Base-by-base conservation (phyloP, 2,329 filamentous ascomycete species). In the Paecilomyces fulvus region DNA sequence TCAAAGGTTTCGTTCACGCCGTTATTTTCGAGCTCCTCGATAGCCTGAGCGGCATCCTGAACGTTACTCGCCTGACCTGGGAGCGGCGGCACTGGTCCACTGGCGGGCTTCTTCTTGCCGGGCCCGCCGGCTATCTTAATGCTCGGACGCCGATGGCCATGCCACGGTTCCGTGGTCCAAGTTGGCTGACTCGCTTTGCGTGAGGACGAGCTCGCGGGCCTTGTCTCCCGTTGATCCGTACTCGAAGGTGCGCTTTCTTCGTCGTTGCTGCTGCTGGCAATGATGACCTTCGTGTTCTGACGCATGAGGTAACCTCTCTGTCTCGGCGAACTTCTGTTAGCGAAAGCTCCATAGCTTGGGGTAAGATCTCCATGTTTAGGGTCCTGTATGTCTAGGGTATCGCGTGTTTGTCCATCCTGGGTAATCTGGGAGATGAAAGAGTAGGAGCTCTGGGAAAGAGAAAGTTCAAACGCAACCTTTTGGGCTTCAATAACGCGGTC, bases 291-390 rank as follows among this genome's bases (percentile, higher is more conserved):
- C 3, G 92, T 97, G 75, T 97, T 99, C 67, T 99, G 92, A 67
- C 94, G 86, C 92, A 97, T 99, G 50, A 97, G 81, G 69, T 99
- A 99, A 56, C 94, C 94, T 78, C 95, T 92, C 92, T 96, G 88
- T 84, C 80, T 80, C 64, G 74, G 79, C 65, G 76, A 67, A 68
- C 73, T 80, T 67, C 77, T 69, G 81, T 90, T 85, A 90, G 87
- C 80, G 84, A 80, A 74, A 57, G 67, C 58, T 61, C 64, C 64
- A 63, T 65, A 51, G 61, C 64, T 65, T 58, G 64, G 67, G 12
- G 64, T 60, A 48, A 68, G 67, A 52, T 63, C 56, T 62, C 70
- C 63, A 31, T 62, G 65, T 48, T 62, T 63, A 59, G 68, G 67
- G 23, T 67, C 60, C 57, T 30, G 58, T 10, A 30, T 52, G 59